Conservation (phyloP, 176 grass and related monocot genomes). For the Cymbopogon citratus region DNA sequence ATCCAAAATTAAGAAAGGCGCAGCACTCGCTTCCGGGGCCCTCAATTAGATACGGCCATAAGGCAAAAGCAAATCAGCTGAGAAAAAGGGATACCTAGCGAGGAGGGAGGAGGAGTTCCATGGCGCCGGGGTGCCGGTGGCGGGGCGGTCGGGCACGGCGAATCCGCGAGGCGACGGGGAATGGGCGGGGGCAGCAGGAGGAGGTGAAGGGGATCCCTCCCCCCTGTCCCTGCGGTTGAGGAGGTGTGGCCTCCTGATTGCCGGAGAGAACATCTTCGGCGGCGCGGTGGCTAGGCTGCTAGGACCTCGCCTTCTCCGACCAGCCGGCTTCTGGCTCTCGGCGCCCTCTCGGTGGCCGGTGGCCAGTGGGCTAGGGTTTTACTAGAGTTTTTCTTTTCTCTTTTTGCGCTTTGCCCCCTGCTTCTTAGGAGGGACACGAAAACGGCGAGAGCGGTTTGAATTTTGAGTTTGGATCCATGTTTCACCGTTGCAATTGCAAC, state of each 20-base stretch:
- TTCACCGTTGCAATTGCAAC: too few relatives aligned
- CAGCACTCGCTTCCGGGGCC: neutral
- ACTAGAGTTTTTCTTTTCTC: slow-evolving; percentile 17
- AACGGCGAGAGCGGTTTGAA: neutral
- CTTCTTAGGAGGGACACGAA: neutral
- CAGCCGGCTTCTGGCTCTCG: slow-evolving; percentile 11
- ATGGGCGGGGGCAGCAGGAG: slow-evolving; percentile 25
- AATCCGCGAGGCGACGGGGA: slow-evolving; percentile 32
- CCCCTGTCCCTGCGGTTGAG: slow-evolving; percentile 33
- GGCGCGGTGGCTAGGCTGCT: slow-evolving; percentile 11
- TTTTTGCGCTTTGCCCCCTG: slow-evolving; percentile 19
- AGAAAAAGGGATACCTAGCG: slow-evolving; percentile 48
- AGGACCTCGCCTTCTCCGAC: slow-evolving; percentile 26
- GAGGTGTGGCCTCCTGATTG: slow-evolving; percentile 59
- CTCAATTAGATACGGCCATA: neutral
- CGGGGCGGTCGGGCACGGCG: slow-evolving; percentile 43
- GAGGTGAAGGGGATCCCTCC: slow-evolving; percentile 26
- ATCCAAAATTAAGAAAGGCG: slow-evolving; percentile 3
- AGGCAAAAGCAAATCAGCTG: neutral
- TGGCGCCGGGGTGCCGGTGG: slow-evolving; percentile 80
- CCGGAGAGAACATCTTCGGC: slow-evolving; percentile 78
- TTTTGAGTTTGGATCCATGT: too few relatives aligned
- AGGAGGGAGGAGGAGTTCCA: slow-evolving; percentile 73
- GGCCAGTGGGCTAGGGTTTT: slow-evolving; percentile 40
- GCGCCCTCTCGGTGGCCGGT: slow-evolving; percentile 14